Base-by-base conservation (phyloP, 2,329 filamentous ascomycete species). In the Metarhizium anisopliae region DNA sequence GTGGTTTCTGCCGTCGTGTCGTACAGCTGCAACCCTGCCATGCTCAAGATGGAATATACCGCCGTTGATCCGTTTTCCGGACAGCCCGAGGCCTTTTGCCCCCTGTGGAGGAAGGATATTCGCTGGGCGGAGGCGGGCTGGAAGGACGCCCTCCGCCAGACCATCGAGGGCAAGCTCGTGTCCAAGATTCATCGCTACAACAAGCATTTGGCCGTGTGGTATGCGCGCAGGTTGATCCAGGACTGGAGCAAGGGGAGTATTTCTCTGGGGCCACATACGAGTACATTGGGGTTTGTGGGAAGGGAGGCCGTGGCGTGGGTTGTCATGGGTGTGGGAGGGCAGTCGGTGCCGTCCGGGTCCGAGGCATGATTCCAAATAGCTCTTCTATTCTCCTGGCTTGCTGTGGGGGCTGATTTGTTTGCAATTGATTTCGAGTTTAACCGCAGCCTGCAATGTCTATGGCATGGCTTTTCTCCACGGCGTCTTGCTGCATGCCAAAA, bases 181-280 rank as follows among this genome's bases (percentile, higher is more conserved):
- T 57, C 56, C 6, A 66, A 65, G 54, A 58, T 70, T 3, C 62
- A 66, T 51, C 63, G 61, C 36, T 62, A 64, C 49, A 70, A 70
- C 50, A 70, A 70, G 47, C 61, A 67, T 43, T 53, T 66, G 36
- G 68, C 68, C 0, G 59, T 70, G 2, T 70, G 66, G 66, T 62
- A 69, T 0, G 60, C 60, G 0, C 56, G 67, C 2, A 57, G 55
- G 10, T 53, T 70, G 47, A 45, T 68, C 0, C 52, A 40, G 0
- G 61, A 47, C 0, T 70, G 68, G 68, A 60, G 62, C 0, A 59
- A 54, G 29, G 68, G 68, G 1, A 61, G 63, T 13, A 54, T 68
- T 1, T 60, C 55, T 1, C 57, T 68, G 59, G 67, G 65, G 0
- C 56, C 54, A 13, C 66, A 63, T 4, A 51, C 54, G 0, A 50